Evolutionary conservation across 2,329 filamentous ascomycete species (phyloP).

Genomic region (Alternaria sp.): DNA sequence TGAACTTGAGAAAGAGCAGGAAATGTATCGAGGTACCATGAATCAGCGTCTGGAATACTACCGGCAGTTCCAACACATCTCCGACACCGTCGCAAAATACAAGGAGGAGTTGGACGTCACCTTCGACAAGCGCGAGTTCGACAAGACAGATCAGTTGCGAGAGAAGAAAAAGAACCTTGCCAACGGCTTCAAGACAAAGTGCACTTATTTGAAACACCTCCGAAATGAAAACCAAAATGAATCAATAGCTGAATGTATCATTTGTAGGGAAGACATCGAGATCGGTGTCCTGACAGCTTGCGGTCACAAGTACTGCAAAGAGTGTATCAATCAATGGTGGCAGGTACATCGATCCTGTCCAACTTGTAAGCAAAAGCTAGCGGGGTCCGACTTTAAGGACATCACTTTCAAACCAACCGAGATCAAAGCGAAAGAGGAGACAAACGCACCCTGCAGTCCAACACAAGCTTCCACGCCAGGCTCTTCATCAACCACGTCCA

Average conservation of each 20-base stretch:
- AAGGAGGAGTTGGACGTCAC: constrained; percentile 69
- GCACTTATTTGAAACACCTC: constrained; percentile 74
- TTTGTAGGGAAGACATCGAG: constrained; percentile 80
- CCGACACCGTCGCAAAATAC: constrained; percentile 81
- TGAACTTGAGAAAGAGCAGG: constrained; percentile 72
- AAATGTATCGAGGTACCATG: constrained; percentile 78
- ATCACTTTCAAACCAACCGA: constrained; percentile 83
- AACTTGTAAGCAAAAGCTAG: constrained; percentile 77
- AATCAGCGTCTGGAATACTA: constrained; percentile 91
- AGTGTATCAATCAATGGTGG: constrained; percentile 85
- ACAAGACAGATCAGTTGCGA: constrained; percentile 57
- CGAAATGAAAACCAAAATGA: constrained; percentile 68
- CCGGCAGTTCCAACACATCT: constrained; percentile 87
- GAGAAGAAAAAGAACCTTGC: constrained; percentile 65
- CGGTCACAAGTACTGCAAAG: constrained; percentile 86
- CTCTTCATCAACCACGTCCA: constrained; percentile 55
- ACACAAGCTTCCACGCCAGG: constrained; percentile 39
- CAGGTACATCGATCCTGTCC: constrained; percentile 78
- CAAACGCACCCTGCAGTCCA: constrained; percentile 34
- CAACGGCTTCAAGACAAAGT: constrained; percentile 72
- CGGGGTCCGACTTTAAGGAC: constrained; percentile 75
- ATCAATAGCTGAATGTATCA: constrained; percentile 73
- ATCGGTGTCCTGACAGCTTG: constrained; percentile 85
- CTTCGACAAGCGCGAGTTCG: constrained; percentile 61
- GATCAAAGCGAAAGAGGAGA: constrained; percentile 71